phyloP scores from a whole-genome alignment of 2,329 filamentous ascomycete genomes.

The Beauveria caledonica region DNA sequence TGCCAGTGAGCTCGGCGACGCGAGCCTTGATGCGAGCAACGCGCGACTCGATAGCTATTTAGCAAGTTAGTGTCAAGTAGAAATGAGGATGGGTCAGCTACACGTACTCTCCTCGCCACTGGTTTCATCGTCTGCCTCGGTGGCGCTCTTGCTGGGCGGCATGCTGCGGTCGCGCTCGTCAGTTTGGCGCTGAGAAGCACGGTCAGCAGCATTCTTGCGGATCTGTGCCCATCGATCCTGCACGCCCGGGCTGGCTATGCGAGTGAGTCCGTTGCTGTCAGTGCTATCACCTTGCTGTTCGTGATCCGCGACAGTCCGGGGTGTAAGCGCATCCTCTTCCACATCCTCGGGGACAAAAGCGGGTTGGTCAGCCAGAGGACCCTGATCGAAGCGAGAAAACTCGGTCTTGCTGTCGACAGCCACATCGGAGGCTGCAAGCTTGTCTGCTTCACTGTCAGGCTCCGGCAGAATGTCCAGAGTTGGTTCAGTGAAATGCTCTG shows the following conservation, averaged over 20 bases:
- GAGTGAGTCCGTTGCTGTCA: slow-evolving; percentile 19
- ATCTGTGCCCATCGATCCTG: slow-evolving; percentile 93
- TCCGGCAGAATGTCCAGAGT: slow-evolving; percentile 1
- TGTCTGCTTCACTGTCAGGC: slow-evolving; percentile 32
- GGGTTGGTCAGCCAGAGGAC: slow-evolving; percentile 77
- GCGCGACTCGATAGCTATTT: slow-evolving; percentile 83
- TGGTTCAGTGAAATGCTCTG: slow-evolving; percentile 1
- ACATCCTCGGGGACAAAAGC: slow-evolving; percentile 64
- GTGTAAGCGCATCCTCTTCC: slow-evolving; percentile 40
- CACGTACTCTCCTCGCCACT: slow-evolving; percentile 26
- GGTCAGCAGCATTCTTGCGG: slow-evolving; percentile 83
- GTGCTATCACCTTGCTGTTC: background rate
- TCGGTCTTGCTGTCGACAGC: slow-evolving; percentile 51
- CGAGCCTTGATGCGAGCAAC: slow-evolving; percentile 97
- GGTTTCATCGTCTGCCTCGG: slow-evolving; percentile 35
- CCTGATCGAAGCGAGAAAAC: slow-evolving; percentile 72
- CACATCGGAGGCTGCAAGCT: slow-evolving; percentile 53
- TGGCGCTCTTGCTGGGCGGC: slow-evolving; percentile 39
- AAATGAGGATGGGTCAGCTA: background rate
- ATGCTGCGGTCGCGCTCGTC: slow-evolving; percentile 56
- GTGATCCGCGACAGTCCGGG: slow-evolving; percentile 44
- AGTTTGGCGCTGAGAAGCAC: slow-evolving; percentile 56
- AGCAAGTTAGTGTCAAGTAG: slow-evolving; percentile 17
- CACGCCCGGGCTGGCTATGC: slow-evolving; percentile 26
- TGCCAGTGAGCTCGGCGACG: slow-evolving; percentile 86